A percentile compares a stretch with the other conserved stretches of the same genome.
Evolutionary conservation across 306 rosid species (phyloP).

Genomic region (Dryas drummondii): DNA sequence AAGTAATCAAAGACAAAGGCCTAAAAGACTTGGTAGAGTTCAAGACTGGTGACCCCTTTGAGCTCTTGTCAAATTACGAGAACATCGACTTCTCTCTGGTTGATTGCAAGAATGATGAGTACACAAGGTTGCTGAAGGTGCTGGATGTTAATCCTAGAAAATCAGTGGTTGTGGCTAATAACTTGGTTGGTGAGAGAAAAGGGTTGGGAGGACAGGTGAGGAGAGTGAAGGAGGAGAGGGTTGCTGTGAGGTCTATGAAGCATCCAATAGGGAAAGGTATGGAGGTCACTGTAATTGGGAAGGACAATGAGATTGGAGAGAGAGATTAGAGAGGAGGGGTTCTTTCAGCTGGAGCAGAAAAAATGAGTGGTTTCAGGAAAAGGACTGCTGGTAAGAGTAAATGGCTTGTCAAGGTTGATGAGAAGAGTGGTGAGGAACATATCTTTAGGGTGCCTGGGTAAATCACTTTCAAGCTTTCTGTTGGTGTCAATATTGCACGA

Average conservation of each 20-base stretch:
- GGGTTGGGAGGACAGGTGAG: constrained; percentile 36
- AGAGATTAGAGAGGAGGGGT: constrained; percentile 14
- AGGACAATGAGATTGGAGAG: constrained; percentile 14
- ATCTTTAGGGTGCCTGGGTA: constrained; percentile 45
- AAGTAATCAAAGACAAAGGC: constrained; percentile 44
- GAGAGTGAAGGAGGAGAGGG: constrained; percentile 35
- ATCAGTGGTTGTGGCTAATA: constrained; percentile 59
- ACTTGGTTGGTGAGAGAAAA: constrained; percentile 41
- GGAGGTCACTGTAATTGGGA: constrained; percentile 55
- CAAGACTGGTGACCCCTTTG: constrained; percentile 54
- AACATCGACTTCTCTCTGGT: constrained; percentile 65
- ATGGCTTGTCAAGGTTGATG: constrained; percentile 60
- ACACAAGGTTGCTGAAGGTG: constrained; percentile 39
- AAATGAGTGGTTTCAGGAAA: constrained; percentile 15
- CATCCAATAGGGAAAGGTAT: constrained; percentile 54
- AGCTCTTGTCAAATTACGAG: constrained; percentile 37
- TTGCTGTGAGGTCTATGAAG: constrained; percentile 49
- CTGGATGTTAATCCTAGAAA: constrained; percentile 49
- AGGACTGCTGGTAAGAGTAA: constrained; percentile 39
- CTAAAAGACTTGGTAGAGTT: constrained; percentile 57
- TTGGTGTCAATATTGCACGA: neutral
- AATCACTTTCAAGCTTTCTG: neutral
- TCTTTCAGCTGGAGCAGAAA: neutral
- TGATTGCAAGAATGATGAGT: constrained; percentile 52
- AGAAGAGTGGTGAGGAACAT: constrained; percentile 72